Percentiles rank a stretch among this genome's conserved stretches.
phyloP scores from a whole-genome alignment of 164 flowering plant species.

The Saururus chinensis region DNA sequence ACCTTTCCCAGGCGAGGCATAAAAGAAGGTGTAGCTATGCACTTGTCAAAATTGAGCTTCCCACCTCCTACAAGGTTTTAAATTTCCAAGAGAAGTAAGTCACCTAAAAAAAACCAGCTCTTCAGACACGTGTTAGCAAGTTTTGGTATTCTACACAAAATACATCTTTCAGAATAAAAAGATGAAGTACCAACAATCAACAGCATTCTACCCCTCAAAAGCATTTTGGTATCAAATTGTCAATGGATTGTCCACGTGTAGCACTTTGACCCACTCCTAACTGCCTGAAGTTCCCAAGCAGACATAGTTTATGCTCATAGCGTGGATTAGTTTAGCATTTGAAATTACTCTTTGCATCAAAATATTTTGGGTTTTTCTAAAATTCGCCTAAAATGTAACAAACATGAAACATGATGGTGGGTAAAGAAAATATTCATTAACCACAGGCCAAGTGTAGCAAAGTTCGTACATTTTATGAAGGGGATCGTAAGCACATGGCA shows the following conservation, averaged over 20 bases:
- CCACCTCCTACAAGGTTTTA: slow-evolving; percentile 40
- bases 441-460: too few relatives aligned
- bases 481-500: background rate
- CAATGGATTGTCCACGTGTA: background rate
- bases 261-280: background rate
- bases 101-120: background rate
- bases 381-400: too few relatives aligned
- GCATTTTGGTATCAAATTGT: background rate
- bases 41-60: slow-evolving; percentile 71
- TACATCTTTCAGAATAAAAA: background rate
- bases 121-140: too few relatives aligned
- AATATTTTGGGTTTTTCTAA: too few relatives aligned
- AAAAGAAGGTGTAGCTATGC: slow-evolving; percentile 62
- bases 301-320: too few relatives aligned
- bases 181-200: background rate
- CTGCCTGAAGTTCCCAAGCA: too few relatives aligned
- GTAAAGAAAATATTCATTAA: too few relatives aligned
- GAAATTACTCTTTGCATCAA: too few relatives aligned
- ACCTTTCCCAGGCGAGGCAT: slow-evolving; percentile 74
- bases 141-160: too few relatives aligned
- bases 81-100: background rate
- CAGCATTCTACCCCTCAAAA: background rate
- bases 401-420: too few relatives aligned
- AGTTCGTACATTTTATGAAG: too few relatives aligned
- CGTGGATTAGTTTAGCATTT: too few relatives aligned